Evolutionary conservation across 495 filamentous ascomycete genomes (phyloP), one percentile per base, ranked within the genome.

Genomic region (Tuber brumale): DNA sequence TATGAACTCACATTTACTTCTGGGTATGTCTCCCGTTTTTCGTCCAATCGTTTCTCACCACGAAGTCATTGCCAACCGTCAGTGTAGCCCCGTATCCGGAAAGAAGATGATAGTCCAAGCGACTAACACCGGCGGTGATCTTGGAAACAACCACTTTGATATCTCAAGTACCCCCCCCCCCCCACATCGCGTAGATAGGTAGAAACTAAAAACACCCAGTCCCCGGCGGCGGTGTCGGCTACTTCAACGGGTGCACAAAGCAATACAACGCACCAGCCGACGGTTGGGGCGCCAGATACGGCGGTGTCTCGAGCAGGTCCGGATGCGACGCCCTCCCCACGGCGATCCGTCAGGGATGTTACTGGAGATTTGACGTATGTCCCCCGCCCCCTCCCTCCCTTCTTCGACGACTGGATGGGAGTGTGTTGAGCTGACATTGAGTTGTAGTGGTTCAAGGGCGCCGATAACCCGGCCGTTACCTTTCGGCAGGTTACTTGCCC

Each of bases 31-130:
- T 8, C 19, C 19, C 9, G 46, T n/a, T n/a, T 7, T 74, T 61
- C 74, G 70, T 77, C 77, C 72, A 75, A 75, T 44, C 43, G 6
- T 69, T n/a, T n/a, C 10, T 19, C 23, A 37, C 23, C 37, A 42
- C 16, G 44, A 19, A 85, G 84, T 23, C 77, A 85, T 23, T 81
- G 79, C 74, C 85, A 85, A 80, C 84, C 81, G 16, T 83, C 83
- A 18, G 83, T 81, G 19, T 12, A 48, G 19, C 0, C 80, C 88
- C 0, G 86, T 88, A 16, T 46, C 76, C 69, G 86, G 90, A 75
- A 88, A 91, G 86, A 88, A 88, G 84, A 87, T 92, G 87, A 86
- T 91, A 74, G 88, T 92, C 27, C 90, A 92, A 84, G 89, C 89
- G 23, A 90, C 88, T 69, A 92, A 92, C 81, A 91, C 89, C 35